Conservation (phyloP, 1,284 basidiomycete genomes). For the Megacollybia platyphylla region DNA sequence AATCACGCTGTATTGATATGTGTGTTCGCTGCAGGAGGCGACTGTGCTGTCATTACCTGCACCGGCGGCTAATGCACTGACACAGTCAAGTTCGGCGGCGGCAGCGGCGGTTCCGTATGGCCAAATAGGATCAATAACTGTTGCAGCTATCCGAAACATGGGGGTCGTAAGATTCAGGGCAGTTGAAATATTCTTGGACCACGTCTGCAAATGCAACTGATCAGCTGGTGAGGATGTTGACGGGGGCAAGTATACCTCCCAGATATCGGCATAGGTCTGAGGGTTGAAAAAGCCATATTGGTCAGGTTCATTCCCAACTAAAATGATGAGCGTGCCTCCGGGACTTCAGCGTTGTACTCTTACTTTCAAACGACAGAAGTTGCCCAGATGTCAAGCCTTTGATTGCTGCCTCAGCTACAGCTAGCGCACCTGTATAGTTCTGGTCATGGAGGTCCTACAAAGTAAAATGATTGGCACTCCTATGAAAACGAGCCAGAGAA, state of each 20-base stretch:
- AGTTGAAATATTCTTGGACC: conserved; percentile 30
- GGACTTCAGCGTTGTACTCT: conserved; percentile 6
- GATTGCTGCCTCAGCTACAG: conserved; percentile 26
- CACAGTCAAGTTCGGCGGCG: conserved; percentile 27
- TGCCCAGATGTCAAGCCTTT: conserved; percentile 21
- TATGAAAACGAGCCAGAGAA: not conserved
- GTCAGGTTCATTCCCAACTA: conserved; percentile 42
- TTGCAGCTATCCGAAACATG: conserved; percentile 31
- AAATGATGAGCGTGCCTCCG: not conserved
- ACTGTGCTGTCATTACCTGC: conserved; percentile 24
- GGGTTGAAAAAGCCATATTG: conserved; percentile 29
- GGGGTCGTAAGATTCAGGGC: conserved; percentile 22
- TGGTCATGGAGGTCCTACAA: conserved; percentile 27
- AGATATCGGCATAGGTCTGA: conserved; percentile 25
- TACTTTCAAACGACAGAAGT: conserved; percentile 31
- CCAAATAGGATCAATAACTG: conserved; percentile 37
- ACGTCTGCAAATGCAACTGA: conserved; percentile 21
- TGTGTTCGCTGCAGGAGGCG: conserved; percentile 33
- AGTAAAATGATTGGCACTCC: not conserved
- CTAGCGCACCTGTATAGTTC: conserved; percentile 24
- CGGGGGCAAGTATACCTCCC: conserved; percentile 18
- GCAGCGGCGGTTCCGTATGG: conserved; percentile 30
- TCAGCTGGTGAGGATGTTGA: not conserved
- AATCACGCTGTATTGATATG: conserved; percentile 36
- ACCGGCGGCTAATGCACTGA: conserved; percentile 31